Evolutionary conservation across 441 rosid species (phyloP).

Genomic region (Gossypium aridum): DNA sequence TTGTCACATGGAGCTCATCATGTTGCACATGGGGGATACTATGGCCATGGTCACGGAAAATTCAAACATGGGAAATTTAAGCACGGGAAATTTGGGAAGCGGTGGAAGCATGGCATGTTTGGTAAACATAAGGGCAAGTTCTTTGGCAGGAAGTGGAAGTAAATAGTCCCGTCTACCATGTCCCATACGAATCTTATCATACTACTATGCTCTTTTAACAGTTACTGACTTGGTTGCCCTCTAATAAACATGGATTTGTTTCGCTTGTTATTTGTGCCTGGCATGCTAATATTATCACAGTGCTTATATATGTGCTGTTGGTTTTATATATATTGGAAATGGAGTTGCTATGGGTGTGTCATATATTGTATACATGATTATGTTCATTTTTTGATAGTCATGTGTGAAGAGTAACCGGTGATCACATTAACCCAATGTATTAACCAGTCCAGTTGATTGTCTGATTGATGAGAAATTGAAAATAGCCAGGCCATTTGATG

Average conservation of each 20-base stretch:
- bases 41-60: slow-evolving; percentile 43
- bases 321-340: not conserved
- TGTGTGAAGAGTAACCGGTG: not conserved
- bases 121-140: slow-evolving; percentile 70
- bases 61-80: slow-evolving; percentile 68
- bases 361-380: too few species aligned
- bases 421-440: not conserved
- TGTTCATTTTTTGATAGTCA: not conserved
- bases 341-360: not conserved
- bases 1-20: slow-evolving; percentile 43
- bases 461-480: not conserved
- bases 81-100: slow-evolving; percentile 17
- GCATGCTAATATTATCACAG: not conserved
- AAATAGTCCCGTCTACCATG: slow-evolving; percentile 8
- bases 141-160: slow-evolving; percentile 66
- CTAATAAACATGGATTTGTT: not conserved
- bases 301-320: not conserved
- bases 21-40: slow-evolving; percentile 50
- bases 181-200: not conserved
- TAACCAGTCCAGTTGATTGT: not conserved
- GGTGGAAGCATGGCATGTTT: slow-evolving; percentile 54
- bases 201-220: not conserved
- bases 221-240: not conserved
- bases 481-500: not conserved
- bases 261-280: not conserved